Conservation (phyloP, 1,284 basidiomycete genomes). For the Pholiota adiposa region DNA sequence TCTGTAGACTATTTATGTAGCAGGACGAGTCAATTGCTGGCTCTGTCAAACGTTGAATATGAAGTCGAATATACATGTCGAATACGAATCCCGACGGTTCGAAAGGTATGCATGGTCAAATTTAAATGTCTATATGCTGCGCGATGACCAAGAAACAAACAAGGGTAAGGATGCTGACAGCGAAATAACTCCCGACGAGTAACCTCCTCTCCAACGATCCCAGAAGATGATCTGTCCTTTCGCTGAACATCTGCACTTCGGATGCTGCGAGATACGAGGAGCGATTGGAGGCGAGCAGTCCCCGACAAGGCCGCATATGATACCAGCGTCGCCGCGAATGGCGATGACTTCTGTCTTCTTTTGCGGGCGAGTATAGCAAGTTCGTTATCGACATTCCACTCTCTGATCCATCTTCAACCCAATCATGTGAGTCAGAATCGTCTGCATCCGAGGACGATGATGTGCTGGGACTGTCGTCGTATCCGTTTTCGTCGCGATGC, state of each 20-base stretch:
- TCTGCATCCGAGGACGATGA: background rate
- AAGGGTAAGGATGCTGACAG: background rate
- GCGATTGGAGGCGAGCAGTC: slow-evolving; percentile 3
- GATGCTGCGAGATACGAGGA: background rate
- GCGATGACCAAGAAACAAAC: slow-evolving; percentile 3
- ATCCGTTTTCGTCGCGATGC: background rate
- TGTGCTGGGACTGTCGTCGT: background rate
- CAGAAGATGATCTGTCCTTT: background rate
- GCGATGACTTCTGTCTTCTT: background rate
- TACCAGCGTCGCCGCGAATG: background rate
- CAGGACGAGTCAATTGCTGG: background rate
- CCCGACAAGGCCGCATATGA: background rate
- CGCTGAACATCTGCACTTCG: background rate
- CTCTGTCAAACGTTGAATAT: background rate
- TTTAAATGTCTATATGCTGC: background rate
- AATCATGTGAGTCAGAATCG: background rate
- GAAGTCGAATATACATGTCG: background rate
- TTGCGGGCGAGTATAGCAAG: background rate
- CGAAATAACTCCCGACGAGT: slow-evolving; percentile 3
- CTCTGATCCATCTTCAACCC: background rate
- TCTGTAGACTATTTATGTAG: background rate
- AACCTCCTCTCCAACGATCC: background rate
- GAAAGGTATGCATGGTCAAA: too few relatives aligned
- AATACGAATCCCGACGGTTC: too few relatives aligned
- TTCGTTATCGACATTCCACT: background rate